Conservation (phyloP, 305 asterid genomes). For the Rubia balearica region DNA sequence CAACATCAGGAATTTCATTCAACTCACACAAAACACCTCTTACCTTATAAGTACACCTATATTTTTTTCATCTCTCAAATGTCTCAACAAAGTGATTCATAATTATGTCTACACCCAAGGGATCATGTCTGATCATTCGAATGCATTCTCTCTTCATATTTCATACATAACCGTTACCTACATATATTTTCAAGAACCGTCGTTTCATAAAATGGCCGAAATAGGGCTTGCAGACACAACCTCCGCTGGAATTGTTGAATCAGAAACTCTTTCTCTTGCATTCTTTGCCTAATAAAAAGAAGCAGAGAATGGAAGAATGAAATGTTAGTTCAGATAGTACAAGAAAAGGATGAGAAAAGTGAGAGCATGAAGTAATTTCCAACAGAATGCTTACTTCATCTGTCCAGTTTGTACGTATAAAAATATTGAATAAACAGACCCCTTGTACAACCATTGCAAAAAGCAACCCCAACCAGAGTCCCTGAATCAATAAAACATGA, state of each 20-base stretch:
- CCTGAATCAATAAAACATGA: constrained; percentile 28
- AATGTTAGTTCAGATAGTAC: not conserved
- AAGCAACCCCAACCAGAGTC: constrained; percentile 67
- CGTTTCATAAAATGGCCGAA: not conserved
- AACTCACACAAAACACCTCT: no score
- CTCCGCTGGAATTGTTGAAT: constrained; percentile 42
- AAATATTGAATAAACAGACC: constrained; percentile 35
- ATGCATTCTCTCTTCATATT: no score
- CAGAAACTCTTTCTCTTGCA: constrained; percentile 48
- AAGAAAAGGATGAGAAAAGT: not conserved
- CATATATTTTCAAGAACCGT: not conserved
- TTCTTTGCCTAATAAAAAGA: constrained; percentile 37
- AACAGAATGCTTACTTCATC: constrained; percentile 37
- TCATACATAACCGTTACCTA: no score
- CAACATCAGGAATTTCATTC: no score
- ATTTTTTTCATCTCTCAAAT: no score
- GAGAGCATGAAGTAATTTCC: not conserved
- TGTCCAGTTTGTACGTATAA: constrained; percentile 49
- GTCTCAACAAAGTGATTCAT: no score
- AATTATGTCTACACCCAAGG: no score
- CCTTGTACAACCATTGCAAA: constrained; percentile 62
- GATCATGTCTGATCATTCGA: no score
- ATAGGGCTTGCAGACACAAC: constrained; percentile 26
- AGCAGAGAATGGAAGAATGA: not conserved
- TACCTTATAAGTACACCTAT: no score